Evolutionary conservation across 1,284 basidiomycete species (phyloP).

Genomic region (Apiotrichum domesticum): DNA sequence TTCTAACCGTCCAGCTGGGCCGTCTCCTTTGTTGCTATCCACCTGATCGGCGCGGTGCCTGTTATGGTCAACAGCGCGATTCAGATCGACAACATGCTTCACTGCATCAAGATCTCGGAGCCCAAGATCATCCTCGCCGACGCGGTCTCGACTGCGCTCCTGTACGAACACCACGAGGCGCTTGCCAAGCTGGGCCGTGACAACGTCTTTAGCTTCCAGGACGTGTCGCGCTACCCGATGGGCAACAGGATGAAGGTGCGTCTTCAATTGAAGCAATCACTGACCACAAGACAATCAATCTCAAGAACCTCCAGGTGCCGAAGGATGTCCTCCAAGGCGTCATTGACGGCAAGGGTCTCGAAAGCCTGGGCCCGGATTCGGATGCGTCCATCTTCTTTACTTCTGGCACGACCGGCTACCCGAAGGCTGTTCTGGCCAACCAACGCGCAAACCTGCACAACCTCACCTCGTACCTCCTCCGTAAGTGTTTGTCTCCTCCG

Average conservation of each 20-base stretch:
- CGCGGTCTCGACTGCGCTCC: slow-evolving; percentile 13
- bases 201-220: background rate
- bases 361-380: slow-evolving; percentile 27
- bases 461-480: slow-evolving; percentile 29
- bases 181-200: slow-evolving; percentile 1
- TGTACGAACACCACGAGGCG: background rate
- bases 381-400: slow-evolving; percentile 41
- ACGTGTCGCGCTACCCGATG: slow-evolving; percentile 1
- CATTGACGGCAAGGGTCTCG: slow-evolving; percentile 9
- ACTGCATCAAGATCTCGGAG: slow-evolving; percentile 25
- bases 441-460: slow-evolving; percentile 38
- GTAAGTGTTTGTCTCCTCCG: slow-evolving; percentile 10
- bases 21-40: slow-evolving; percentile 30
- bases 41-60: slow-evolving; percentile 37
- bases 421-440: slow-evolving; percentile 36
- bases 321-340: background rate
- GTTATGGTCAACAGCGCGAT: slow-evolving; percentile 36
- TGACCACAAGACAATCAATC: background rate
- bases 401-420: slow-evolving; percentile 27
- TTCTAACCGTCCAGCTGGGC: slow-evolving; percentile 22
- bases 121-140: slow-evolving; percentile 34
- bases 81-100: slow-evolving; percentile 18
- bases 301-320: background rate
- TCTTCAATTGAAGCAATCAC: slow-evolving; percentile 7
- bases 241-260: slow-evolving; percentile 1